Percentiles rank a stretch among this genome's conserved stretches.
phyloP scores from a whole-genome alignment of 164 flowering plant species.

The Nymphaea thermarum region DNA sequence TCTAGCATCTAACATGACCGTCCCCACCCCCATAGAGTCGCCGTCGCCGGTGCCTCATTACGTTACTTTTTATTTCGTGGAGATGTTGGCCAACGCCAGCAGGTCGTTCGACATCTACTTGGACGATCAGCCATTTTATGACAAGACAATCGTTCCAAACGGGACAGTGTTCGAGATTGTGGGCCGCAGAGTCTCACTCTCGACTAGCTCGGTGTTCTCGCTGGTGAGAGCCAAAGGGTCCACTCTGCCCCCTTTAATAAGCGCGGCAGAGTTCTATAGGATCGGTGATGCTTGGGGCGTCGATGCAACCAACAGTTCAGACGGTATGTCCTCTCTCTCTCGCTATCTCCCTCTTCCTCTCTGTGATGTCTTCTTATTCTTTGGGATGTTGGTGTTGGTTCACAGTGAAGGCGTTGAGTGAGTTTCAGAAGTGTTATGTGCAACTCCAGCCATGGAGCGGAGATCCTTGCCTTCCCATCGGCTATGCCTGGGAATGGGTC shows the following conservation, averaged over 20 bases:
- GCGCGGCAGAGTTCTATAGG: slow-evolving; percentile 27
- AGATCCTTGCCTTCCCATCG: slow-evolving; percentile 37
- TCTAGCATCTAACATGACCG: not conserved
- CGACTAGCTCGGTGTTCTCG: not conserved
- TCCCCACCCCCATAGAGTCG: not conserved
- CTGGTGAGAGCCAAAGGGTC: slow-evolving; percentile 16
- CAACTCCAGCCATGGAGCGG: slow-evolving; percentile 28
- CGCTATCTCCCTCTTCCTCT: not conserved
- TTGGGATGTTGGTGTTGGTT: not conserved
- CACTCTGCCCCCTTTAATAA: slow-evolving; percentile 33
- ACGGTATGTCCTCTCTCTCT: slow-evolving; percentile 15
- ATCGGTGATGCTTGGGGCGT: slow-evolving; percentile 3
- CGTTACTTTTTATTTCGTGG: slow-evolving; percentile 12
- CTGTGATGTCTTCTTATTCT: not conserved
- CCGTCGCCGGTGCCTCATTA: not conserved
- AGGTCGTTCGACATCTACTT: not conserved
- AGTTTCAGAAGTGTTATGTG: slow-evolving; percentile 12
- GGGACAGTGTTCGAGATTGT: not conserved
- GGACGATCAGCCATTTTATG: not conserved
- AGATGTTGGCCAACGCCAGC: slow-evolving; percentile 3
- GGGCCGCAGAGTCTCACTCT: not conserved
- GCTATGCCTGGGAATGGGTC: slow-evolving; percentile 29
- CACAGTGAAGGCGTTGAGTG: slow-evolving; percentile 15
- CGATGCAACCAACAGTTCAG: slow-evolving; percentile 20
- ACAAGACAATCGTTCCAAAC: not conserved